phyloP scores from a whole-genome alignment of 345 rosid species.

The Ceriops zippeliana region DNA sequence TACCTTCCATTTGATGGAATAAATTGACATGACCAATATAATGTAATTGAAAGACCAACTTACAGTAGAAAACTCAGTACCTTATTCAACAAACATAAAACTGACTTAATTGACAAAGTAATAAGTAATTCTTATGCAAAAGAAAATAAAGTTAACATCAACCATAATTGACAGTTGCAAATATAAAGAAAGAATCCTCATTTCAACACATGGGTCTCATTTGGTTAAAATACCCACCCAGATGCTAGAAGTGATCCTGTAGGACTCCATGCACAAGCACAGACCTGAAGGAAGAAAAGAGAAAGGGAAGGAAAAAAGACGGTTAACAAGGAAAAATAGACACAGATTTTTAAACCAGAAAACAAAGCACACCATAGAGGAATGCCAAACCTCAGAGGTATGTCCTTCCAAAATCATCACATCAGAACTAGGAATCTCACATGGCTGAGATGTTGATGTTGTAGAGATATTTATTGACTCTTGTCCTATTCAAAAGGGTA shows the following conservation, averaged over 20 bases:
- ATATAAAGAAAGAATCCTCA: background rate
- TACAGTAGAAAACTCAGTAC: too few relatives aligned
- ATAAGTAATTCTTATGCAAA: background rate
- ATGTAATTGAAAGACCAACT: too few relatives aligned
- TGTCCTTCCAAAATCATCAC: slow-evolving; percentile 96
- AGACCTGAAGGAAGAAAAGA: slow-evolving; percentile 52
- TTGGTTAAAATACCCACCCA: slow-evolving; percentile 56
- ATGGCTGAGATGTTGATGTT: slow-evolving; percentile 48
- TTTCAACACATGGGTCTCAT: slow-evolving; percentile 9
- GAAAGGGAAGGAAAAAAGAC: background rate
- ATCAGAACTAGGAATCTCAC: slow-evolving; percentile 77
- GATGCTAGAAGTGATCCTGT: slow-evolving; percentile 98
- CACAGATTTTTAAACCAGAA: slow-evolving; percentile 1
- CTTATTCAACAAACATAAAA: too few relatives aligned
- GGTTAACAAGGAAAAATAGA: background rate
- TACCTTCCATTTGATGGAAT: background rate
- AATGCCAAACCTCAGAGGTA: slow-evolving; percentile 75
- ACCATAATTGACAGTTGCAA: background rate
- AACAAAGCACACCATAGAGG: background rate
- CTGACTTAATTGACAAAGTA: too few relatives aligned
- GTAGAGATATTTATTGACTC: slow-evolving; percentile 77
- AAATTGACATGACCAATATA: too few relatives aligned
- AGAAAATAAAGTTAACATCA: background rate
- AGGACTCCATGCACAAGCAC: slow-evolving; percentile 99
- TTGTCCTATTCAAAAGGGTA: slow-evolving; percentile 34